Evolutionary conservation across 2,329 filamentous ascomycete species (phyloP), one percentile per base, ranked within the genome.

Genomic region (Ophiostoma perfectum): DNA sequence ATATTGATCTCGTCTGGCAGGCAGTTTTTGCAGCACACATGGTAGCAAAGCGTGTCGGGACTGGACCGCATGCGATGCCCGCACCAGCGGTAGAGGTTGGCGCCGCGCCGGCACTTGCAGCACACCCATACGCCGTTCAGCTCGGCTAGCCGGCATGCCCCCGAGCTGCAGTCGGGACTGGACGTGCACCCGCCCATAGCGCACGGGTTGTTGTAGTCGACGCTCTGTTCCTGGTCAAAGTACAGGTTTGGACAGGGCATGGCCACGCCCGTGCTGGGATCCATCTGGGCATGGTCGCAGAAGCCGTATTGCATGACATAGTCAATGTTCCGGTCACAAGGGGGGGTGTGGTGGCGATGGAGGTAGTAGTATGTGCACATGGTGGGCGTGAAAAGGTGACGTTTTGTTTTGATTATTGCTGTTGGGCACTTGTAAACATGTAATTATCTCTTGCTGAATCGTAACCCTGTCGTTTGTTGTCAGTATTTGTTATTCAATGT

Each of bases 331-430:
- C 69, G 67, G 8, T 47, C 7, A 58, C 73, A 74, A 5, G 71
- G 67, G 12, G 71, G 49, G 18, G 70, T 66, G 67, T 74, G 83
- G 73, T 85, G 83, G 73, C 83, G 80, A 73, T 85, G 82, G 58
- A 83, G 76, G 72, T 81, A 81, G 71, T 81, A 80, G 75, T 80
- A 81, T 70, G 77, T 79, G 72, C 83, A 85, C 83, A 85, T 85
- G n/a, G 36, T 72, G 65, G 12, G 12, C 11, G 11, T 14, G 9
- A 5, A n/a, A 9, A 47, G 55, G 6, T 8, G 14, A 9, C 2
- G 27, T 27, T 27, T 27, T 1, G 2, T 2, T 27, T 27, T 27
- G 27, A 27, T 27, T 27, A 27, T 27, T 27, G 27, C 27, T 27
- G 27, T 27, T 27, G 27, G 27, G 27, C 27, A 27, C 27, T 1